phyloP scores from a whole-genome alignment of 208 protist species.

The Leishmania mexicana region DNA sequence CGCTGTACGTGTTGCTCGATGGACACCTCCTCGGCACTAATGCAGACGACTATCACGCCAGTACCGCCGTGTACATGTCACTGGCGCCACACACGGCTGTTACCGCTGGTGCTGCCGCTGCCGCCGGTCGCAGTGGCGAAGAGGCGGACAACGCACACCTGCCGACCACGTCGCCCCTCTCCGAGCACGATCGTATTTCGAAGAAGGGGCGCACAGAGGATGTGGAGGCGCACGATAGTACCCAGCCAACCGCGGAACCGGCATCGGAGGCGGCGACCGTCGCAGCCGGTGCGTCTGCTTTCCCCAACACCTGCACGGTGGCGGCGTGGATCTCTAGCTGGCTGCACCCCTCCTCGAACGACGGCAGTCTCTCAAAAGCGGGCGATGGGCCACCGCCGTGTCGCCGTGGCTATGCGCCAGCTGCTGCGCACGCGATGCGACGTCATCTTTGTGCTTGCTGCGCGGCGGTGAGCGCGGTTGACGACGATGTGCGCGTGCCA shows the following conservation, averaged over 20 bases:
- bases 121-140: background rate
- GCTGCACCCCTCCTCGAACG: slow-evolving; percentile 2
- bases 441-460: slow-evolving; percentile 26
- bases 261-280: background rate
- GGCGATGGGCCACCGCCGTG: background rate
- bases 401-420: background rate
- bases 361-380: background rate
- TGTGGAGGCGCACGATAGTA: background rate
- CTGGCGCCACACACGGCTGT: background rate
- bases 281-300: background rate
- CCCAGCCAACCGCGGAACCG: background rate
- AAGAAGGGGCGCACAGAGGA: slow-evolving; percentile 3
- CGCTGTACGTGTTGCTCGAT: slow-evolving; percentile 24
- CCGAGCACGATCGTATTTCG: background rate
- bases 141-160: background rate
- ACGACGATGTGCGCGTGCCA: background rate
- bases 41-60: background rate
- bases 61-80: background rate
- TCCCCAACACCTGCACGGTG: background rate
- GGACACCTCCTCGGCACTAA: background rate
- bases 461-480: background rate
- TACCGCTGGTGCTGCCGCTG: background rate
- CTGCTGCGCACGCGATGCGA: slow-evolving; percentile 15
- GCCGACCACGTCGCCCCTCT: background rate
- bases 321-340: slow-evolving; percentile 11